Evolutionary conservation across 2,329 filamentous ascomycete species (phyloP).

Genomic region (Apiospora hydei): DNA sequence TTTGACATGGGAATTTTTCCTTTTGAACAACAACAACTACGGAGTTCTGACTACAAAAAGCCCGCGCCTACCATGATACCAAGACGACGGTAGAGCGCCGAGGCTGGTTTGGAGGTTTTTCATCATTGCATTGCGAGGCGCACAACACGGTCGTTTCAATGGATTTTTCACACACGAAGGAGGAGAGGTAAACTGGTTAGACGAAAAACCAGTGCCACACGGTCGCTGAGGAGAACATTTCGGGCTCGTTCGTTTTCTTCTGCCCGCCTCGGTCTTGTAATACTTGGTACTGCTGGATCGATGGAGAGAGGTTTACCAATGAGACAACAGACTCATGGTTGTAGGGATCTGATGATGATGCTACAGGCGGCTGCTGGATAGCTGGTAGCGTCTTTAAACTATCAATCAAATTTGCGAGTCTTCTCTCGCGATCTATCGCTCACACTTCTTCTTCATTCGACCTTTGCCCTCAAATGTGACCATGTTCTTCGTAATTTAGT

Average conservation of each 20-base stretch:
- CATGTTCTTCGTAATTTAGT: too few species aligned
- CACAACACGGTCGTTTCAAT: conserved; percentile 26
- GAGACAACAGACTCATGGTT: background rate
- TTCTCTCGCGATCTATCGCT: conserved; percentile 11
- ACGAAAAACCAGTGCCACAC: conserved; percentile 2
- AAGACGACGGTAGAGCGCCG: conserved; percentile 24
- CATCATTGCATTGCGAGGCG: conserved; percentile 25
- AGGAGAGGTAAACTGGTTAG: conserved; percentile 19
- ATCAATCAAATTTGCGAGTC: background rate
- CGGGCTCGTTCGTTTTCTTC: conserved; percentile 2
- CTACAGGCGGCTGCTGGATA: conserved; percentile 13
- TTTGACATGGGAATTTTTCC: background rate
- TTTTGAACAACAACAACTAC: background rate
- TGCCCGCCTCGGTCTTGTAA: conserved; percentile 10
- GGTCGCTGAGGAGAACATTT: conserved; percentile 5
- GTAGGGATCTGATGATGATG: background rate
- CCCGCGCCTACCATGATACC: conserved; percentile 24
- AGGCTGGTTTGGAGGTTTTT: conserved; percentile 26
- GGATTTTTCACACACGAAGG: background rate
- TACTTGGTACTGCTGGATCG: conserved; percentile 7
- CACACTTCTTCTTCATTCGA: background rate
- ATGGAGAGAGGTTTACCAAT: background rate
- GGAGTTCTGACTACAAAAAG: conserved; percentile 25
- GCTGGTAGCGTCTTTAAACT: conserved; percentile 3
- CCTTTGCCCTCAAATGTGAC: background rate